These are phyloP conservation scores for Beta macrorhiza DNA, from an alignment of 179 eudicot genomes.

Conservation along the genomic window DNA sequence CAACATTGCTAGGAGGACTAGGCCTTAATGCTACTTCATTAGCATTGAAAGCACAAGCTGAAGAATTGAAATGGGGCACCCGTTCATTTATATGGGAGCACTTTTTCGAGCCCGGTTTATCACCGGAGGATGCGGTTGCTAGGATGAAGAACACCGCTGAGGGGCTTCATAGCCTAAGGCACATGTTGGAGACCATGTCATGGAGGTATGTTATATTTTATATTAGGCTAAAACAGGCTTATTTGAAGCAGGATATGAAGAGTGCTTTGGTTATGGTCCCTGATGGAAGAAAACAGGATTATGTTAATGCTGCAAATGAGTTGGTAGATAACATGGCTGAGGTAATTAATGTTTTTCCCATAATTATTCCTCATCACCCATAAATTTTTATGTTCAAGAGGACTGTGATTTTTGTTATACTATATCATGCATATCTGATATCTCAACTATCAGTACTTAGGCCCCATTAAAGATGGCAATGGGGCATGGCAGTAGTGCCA, in stretches of 20 bases:
- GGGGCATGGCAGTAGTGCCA: no score
- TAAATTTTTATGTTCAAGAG: no score
- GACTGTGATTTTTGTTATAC: no score
- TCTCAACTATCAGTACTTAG: no score
- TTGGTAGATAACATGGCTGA: slow-evolving; percentile 78
- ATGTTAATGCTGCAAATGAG: slow-evolving; percentile 67
- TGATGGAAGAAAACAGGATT: slow-evolving; percentile 34
- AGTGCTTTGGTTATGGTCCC: slow-evolving; percentile 59
- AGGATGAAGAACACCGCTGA: slow-evolving; percentile 74
- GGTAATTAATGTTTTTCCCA: slow-evolving; percentile 35
- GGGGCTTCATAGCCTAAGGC: slow-evolving; percentile 66
- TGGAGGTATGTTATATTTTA: slow-evolving; percentile 84
- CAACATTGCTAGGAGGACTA: slow-evolving; percentile 35
- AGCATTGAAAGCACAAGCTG: slow-evolving; percentile 49
- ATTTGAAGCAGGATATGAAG: slow-evolving; percentile 70
- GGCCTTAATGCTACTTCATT: slow-evolving; percentile 3
- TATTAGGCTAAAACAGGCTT: slow-evolving; percentile 62
- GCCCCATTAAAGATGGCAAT: no score
- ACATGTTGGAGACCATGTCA: slow-evolving; percentile 81
- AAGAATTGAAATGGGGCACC: slow-evolving; percentile 68
- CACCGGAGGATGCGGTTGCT: slow-evolving; percentile 74
- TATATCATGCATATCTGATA: no score
- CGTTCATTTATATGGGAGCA: slow-evolving; percentile 64
- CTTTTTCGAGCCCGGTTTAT: slow-evolving; percentile 73
- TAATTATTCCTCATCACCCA: background rate